Evolutionary conservation across 169 alveolate genomes (phyloP), one percentile per base, ranked within the genome.

Genomic region (Eimeria praecox): DNA sequence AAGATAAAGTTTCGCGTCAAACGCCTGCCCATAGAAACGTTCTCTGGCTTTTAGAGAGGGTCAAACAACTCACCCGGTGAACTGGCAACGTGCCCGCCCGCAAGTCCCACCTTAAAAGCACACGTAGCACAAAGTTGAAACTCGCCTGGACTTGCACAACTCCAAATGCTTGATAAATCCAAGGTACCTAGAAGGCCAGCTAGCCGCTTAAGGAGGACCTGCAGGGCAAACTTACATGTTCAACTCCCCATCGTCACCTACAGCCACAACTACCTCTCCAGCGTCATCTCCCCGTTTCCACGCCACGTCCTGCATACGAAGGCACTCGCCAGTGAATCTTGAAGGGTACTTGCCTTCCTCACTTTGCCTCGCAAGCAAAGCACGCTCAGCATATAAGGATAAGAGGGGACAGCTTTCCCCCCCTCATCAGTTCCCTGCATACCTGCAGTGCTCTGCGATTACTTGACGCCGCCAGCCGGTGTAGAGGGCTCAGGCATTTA

Each of bases 261-360:
- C 92, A 24, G 92, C 96, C 46, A 93, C 93, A 20, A 93, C 40
- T 30, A 93, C 93, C 52, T 66, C 89, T 59, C 96, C 96, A 33
- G 86, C 96, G 49, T 75, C 92, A 12, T 93, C 94, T n/a, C 94
- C 94, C 33, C 89, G 73, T 22, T 93, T 93, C 96, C 96, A 93
- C 59, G 78, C 87, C 73, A 93, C 96, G 62, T 80, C 96, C 96
- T 93, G 88, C 78, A 42, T 44, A 52, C 94, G 33, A 64, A 66
- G 18, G 52, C 64, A 44, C 44, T 40, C 75, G n/a, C 8, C 9
- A 27, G 38, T 64, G 44, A 33, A 52, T 35, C 14, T n/a, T 22
- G 0, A 14, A 78, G 64, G 27, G 66, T 64, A 24, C 22, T 27
- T 27, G 1, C 9, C 75, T 18, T 24, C 5, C 38, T 3, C 92